Base-by-base conservation (phyloP, 1,139 yeast genomes). In the Suhomyces choctaworum region DNA sequence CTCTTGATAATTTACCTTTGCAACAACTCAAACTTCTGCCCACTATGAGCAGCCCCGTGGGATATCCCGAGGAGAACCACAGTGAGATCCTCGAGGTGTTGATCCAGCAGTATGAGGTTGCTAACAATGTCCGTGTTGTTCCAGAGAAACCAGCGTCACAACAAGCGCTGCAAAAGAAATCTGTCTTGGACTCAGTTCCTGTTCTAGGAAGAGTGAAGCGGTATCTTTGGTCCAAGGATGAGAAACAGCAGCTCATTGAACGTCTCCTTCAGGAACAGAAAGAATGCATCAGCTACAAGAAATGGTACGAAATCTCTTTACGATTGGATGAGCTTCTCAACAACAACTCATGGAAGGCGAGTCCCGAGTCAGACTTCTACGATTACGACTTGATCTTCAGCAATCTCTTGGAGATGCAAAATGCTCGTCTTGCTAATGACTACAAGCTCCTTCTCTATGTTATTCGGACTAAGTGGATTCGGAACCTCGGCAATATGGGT, bases 401-500 rank as follows among this genome's bases (percentile, higher is more conserved):
- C 11, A 66, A 80, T 39, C 62, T 88, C 34, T 49, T 56, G n/a
- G 82, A 82, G 40, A 66, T 92, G 68, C 64, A 76, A 31, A 57
- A 60, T 2, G 88, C 92, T 1, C 66, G 97, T 25, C 39, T 58
- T 17, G 51, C 64, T 8, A 70, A 74, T 21, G 86, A 92, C 52
- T 76, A 74, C 49, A 70, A 76, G 37, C 66, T 73, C 29, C 61
- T 92, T 23, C 60, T 90, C 16, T 87, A 86, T 52, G 64, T 87
- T 16, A 78, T 92, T 7, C 63, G 97, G 37, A 90, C 97, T 0
- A 79, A 85, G 21, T 83, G 96, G 86, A 76, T 79, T 8, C 68
- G 98, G 44, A 87, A 89, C 53, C 61, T 88, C 40, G 97, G 96
- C 0, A 85, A 88, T 48, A 87, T 89, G 72, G 95, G 96, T 0